phyloP scores from a whole-genome alignment of 2,329 filamentous ascomycete genomes.

The Calonectria pauciramosa region DNA sequence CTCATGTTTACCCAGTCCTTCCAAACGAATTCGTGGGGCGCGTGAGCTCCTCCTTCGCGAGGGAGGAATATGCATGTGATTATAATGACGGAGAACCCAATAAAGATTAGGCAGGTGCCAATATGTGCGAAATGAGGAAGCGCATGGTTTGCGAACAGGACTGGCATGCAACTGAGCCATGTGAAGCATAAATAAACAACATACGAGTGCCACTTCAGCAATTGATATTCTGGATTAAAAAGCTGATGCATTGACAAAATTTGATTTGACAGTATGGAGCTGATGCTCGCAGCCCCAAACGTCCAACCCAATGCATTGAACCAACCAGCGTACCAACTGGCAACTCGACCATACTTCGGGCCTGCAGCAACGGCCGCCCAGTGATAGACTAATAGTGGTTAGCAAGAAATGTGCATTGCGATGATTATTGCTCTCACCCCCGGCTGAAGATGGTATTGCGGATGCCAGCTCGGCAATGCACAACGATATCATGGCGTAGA shows the following conservation, averaged over 20 bases:
- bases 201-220: constrained; percentile 58
- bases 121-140: constrained; percentile 66
- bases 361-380: constrained; percentile 73
- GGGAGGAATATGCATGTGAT: constrained; percentile 68
- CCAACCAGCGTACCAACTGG: constrained; percentile 61
- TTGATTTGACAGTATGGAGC: constrained; percentile 55
- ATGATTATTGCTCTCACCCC: constrained; percentile 36
- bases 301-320: constrained; percentile 60
- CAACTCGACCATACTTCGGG: constrained; percentile 61
- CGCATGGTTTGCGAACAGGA: constrained; percentile 67
- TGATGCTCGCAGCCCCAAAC: constrained; percentile 55
- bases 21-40: constrained; percentile 55
- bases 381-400: constrained; percentile 63
- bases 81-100: constrained; percentile 67
- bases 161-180: constrained; percentile 53
- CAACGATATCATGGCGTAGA: constrained; percentile 70
- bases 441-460: constrained; percentile 70
- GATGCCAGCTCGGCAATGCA: constrained; percentile 72
- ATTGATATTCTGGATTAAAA: constrained; percentile 53
- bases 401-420: not conserved
- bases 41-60: constrained; percentile 46
- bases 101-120: constrained; percentile 63
- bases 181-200: constrained; percentile 56
- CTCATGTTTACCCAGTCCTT: constrained; percentile 53
- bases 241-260: constrained; percentile 59